Conservation (phyloP, 805 yeast genomes). For the Sugiyamaella americana region DNA sequence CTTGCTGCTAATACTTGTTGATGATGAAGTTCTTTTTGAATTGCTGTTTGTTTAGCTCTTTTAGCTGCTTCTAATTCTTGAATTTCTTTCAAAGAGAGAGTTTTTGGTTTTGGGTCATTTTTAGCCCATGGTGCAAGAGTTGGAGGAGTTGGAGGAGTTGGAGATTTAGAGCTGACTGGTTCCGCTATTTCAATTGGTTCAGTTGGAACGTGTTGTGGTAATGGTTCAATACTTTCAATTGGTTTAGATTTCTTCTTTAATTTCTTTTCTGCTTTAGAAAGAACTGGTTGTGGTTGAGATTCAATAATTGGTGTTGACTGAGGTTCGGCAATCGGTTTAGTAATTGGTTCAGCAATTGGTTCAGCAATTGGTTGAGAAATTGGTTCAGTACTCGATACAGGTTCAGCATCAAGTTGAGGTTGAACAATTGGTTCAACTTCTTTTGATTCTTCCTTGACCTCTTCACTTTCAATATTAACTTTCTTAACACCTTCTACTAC, state of each 20-base stretch:
- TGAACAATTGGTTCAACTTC: no score
- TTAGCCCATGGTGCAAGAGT: conserved; percentile 26
- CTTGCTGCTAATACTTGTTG: conserved; percentile 4
- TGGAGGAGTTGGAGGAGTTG: conserved; percentile 12
- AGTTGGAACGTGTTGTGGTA: no score
- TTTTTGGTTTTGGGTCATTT: conserved; percentile 12
- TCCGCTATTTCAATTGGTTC: conserved; percentile 5
- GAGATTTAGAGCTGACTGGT: conserved; percentile 3
- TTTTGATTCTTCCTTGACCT: neutral
- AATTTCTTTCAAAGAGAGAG: conserved; percentile 28
- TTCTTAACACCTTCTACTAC: no score
- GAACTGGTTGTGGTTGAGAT: neutral
- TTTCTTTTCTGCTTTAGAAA: neutral
- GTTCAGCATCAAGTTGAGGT: neutral
- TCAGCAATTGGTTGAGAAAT: neutral
- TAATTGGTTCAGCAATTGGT: neutral
- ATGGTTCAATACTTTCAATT: neutral
- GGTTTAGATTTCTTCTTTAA: neutral
- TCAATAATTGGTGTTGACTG: no score
- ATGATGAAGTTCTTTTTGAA: conserved; percentile 17
- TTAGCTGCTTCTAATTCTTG: conserved; percentile 30
- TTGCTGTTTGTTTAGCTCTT: conserved; percentile 16
- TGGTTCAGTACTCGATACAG: neutral
- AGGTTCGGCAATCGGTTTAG: neutral
- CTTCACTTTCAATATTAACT: neutral